Base-by-base conservation (phyloP, 1,284 basidiomycete genomes). In the Rhodotorula sp. region DNA sequence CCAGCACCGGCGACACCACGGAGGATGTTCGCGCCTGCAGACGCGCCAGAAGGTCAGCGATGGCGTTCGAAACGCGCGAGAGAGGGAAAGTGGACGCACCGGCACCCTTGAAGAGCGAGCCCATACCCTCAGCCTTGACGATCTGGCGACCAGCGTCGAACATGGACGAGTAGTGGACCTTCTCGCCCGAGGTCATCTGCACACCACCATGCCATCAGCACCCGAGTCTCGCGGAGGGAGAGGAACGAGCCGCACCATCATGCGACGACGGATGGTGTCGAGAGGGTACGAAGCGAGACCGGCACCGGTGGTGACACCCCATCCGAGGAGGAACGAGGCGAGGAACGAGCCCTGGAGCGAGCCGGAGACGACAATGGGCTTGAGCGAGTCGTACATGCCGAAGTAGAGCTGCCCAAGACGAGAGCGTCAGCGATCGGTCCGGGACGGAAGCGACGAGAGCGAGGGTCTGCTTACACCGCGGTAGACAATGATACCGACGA, bases 241-340 rank as follows among this genome's bases (percentile, higher is more conserved):
- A 44, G 40, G 40, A 18, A 18, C 7, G 40, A 34, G 8, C 9
- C 40, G 40, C 40, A 44, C 40, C 87, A 88, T 88, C 86, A 87
- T 75, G 71, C 62, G 61, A 84, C 87, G 65, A 77, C 90, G 90
- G 79, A 93, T 93, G 75, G 92, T 94, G 82, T 95, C 93, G 65
- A 95, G 88, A 81, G 92, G 93, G 82, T 95, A 95, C 37, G 92
- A 93, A 81, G 91, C 91, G 83, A 94, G 89, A 86, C 92, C 92
- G 82, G 92, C 91, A 87, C 89, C 90, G 80, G 91, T 91, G 76
- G 93, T 94, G 80, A 94, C 92, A 88, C 89, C 89, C 74, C 75
- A 76, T 26, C 75, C 75, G 67, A 76, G 71, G 78, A 85, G 78
- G 87, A 95, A 95, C 56, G 91, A 93, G 68, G 90, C 93, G 65